A percentile compares a stretch with the other conserved stretches of the same genome.
Evolutionary conservation across 2,329 filamentous ascomycete species (phyloP).

Genomic region (Apiospora phragmitis): DNA sequence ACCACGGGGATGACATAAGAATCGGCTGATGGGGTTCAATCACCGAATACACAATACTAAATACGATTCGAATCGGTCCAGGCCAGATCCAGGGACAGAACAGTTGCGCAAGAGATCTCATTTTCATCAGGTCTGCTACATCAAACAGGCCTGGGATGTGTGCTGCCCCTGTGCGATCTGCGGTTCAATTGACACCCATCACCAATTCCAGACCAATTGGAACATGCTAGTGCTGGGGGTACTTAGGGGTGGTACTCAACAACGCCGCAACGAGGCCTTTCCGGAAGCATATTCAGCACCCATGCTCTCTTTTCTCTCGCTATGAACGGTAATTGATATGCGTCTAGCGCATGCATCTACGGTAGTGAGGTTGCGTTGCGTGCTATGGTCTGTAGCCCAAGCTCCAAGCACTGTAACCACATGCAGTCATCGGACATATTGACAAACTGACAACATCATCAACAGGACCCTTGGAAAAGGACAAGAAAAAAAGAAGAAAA

Average conservation of each 20-base stretch:
- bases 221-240: not conserved
- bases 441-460: not conserved
- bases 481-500: not conserved
- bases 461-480: not conserved
- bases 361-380: constrained; percentile 5
- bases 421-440: not conserved
- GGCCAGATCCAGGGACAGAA: not conserved
- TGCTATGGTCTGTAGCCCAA: not conserved
- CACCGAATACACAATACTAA: not conserved
- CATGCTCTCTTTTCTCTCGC: too few relatives aligned
- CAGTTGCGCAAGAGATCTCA: not conserved
- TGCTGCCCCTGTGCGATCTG: not conserved
- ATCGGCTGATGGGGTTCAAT: not conserved
- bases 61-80: not conserved
- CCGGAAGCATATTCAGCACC: too few relatives aligned
- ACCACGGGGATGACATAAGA: not conserved
- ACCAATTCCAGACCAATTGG: not conserved
- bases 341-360: not conserved
- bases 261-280: not conserved
- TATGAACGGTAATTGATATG: not conserved
- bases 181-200: not conserved
- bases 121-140: not conserved
- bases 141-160: not conserved
- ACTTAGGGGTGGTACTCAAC: not conserved
- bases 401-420: not conserved